Conservation (phyloP, 495 filamentous ascomycete species). For the Trichoderma asperelloides region DNA sequence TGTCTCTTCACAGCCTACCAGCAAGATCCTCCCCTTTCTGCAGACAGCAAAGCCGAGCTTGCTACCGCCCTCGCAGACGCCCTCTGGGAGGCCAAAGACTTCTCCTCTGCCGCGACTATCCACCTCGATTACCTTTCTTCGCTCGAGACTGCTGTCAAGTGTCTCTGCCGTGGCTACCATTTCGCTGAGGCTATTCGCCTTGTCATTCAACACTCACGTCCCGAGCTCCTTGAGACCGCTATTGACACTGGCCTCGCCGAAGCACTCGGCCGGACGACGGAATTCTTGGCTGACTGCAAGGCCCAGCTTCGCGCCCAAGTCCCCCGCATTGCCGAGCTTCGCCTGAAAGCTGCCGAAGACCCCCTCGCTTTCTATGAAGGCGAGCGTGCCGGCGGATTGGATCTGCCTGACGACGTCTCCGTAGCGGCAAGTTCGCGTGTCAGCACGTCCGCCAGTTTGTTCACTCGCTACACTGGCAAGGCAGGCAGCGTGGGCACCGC, state of each 20-base stretch:
- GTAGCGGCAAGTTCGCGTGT: slow-evolving; percentile 76
- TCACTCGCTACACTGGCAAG: slow-evolving; percentile 82
- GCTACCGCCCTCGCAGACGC: slow-evolving; percentile 59
- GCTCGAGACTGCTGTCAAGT: slow-evolving; percentile 51
- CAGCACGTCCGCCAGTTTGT: slow-evolving; percentile 69
- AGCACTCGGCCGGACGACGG: slow-evolving; percentile 65
- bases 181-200: slow-evolving; percentile 79
- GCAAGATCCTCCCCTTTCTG: slow-evolving; percentile 44
- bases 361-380: slow-evolving; percentile 73
- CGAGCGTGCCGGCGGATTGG: slow-evolving; percentile 48
- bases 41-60: slow-evolving; percentile 50
- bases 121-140: slow-evolving; percentile 72
- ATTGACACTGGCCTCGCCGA: slow-evolving; percentile 74
- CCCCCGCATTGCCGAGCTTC: slow-evolving; percentile 71
- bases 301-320: slow-evolving; percentile 74
- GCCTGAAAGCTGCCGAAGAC: slow-evolving; percentile 68
- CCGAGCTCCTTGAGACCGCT: slow-evolving; percentile 39
- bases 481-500: slow-evolving; percentile 53
- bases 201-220: slow-evolving; percentile 31
- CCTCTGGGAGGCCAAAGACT: slow-evolving; percentile 73
- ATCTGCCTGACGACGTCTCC: slow-evolving; percentile 85
- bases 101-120: slow-evolving; percentile 66
- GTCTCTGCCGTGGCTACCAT: slow-evolving; percentile 73
- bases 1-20: slow-evolving; percentile 68
- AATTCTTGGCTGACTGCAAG: slow-evolving; percentile 87